Percentiles rank a stretch among this genome's conserved stretches.
Conservation (phyloP, 139 green algal genomes). For the Bryopsis sp. region DNA sequence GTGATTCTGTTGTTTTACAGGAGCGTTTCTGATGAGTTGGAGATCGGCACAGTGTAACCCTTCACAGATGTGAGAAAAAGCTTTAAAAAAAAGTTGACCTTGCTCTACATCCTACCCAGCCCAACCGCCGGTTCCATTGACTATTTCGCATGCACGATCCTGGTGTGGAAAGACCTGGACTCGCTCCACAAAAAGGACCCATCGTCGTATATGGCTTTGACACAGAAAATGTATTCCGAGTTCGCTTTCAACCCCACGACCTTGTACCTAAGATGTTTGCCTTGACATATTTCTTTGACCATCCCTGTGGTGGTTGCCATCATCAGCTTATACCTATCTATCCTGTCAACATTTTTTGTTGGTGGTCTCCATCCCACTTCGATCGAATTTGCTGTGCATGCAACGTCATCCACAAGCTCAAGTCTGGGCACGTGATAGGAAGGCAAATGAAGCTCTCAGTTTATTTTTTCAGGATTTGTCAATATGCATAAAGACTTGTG, state of each 20-base stretch:
- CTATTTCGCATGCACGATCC: too few species aligned
- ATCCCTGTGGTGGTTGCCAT: constrained; percentile 63
- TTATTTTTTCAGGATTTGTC: too few species aligned
- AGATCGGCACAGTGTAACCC: too few species aligned
- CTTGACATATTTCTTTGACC: constrained; percentile 63
- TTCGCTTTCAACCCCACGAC: constrained; percentile 49
- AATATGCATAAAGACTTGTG: too few species aligned
- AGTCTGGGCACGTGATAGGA: too few species aligned
- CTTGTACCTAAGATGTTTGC: constrained; percentile 34
- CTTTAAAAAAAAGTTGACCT: too few species aligned
- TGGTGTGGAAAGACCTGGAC: constrained; percentile 55
- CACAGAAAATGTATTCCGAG: constrained; percentile 75
- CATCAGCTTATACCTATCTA: constrained; percentile 79
- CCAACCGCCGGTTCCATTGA: too few species aligned
- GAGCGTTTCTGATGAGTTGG: too few species aligned
- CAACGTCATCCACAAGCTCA: constrained; percentile 39
- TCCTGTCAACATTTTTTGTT: constrained; percentile 65
- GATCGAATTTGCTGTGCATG: constrained; percentile 29
- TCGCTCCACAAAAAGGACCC: constrained; percentile 70
- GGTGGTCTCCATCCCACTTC: constrained; percentile 62
- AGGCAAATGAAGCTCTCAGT: too few species aligned
- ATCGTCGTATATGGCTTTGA: constrained; percentile 82
- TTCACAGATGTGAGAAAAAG: too few species aligned
- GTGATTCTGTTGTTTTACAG: too few species aligned
- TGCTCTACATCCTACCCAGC: too few species aligned